Evolutionary conservation across 768 basidiomycete genomes (phyloP), one percentile per base, ranked within the genome.

Genomic region (Suillus bovinus): DNA sequence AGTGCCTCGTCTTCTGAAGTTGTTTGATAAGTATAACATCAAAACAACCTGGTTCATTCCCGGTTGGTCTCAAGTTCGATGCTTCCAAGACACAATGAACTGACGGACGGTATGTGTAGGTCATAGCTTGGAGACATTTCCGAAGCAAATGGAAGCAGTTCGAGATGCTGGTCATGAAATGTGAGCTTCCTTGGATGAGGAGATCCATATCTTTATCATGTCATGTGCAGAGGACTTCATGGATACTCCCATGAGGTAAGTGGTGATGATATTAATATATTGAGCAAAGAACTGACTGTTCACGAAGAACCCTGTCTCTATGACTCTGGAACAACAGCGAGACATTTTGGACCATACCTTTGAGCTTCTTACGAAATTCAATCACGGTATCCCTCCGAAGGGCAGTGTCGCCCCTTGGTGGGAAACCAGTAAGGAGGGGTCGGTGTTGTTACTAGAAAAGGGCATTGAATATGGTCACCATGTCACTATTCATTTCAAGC

Each of bases 341-440:
- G 89, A 89, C 65, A 85, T 91, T 58, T 74, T 91, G 42, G 84
- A 89, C 59, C 79, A 88, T 66, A 90, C 88, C 1, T 81, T 82
- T 72, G 75, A 83, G 20, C 76, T 89, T 24, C 74, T 90, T 44
- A 89, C 88, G 1, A 78, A 81, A 13, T 90, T 90, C 69, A 88
- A 87, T 69, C 74, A 83, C 63, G 84, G 85, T 31, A 72, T 80
- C 20, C 77, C 84, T 29, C 86, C 86, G 1, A 84, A 83, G 70
- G 86, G 86, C 47, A 84, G 82, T 55, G 88, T 89, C 39, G 89
- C 89, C 1, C 89, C 89, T 0, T 92, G 90, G 88, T 92, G 89
- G 89, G 90, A 92, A 70, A 84, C 84, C 2, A 86, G 84, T 71
- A 85, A 82, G 64, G 88, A 89, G 70, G 86, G 86, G 4, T 84